These are phyloP conservation scores for Theileria parva DNA, from an alignment of 169 alveolate species.

Conservation along the genomic window DNA sequence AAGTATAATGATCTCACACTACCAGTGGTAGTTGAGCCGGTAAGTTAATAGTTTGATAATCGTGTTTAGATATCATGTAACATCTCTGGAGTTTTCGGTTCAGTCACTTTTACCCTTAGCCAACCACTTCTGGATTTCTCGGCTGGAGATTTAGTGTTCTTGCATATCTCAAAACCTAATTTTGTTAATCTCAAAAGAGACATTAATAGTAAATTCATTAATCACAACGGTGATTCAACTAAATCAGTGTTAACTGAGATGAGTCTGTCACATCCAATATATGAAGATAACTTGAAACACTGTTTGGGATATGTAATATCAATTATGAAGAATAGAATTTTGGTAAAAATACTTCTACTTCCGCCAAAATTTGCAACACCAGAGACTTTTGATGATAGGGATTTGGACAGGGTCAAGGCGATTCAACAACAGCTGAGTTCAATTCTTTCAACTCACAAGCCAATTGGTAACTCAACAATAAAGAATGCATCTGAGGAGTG, in stretches of 20 bases:
- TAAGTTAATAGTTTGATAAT: conserved; percentile 2
- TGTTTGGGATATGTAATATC: conserved; percentile 42
- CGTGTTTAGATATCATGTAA: conserved; percentile 21
- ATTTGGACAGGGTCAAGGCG: conserved; percentile 40
- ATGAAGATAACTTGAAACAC: conserved; percentile 33
- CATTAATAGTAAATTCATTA: background rate
- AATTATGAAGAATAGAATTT: conserved; percentile 1
- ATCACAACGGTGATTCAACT: background rate
- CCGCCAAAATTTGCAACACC: conserved; percentile 48
- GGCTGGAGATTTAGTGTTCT: conserved; percentile 43
- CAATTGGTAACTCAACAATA: background rate
- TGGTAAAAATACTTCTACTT: conserved; percentile 19
- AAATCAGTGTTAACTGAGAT: background rate
- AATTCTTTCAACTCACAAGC: background rate
- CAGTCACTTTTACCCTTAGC: conserved; percentile 6
- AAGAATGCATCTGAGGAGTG: conserved; percentile 17
- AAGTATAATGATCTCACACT: conserved; percentile 43
- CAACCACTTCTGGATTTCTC: conserved; percentile 26
- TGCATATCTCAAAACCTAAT: conserved; percentile 12
- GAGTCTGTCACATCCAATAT: conserved; percentile 36
- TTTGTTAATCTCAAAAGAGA: conserved; percentile 6
- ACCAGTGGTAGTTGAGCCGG: conserved; percentile 24
- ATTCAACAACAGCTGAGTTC: conserved; percentile 28
- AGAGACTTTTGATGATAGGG: conserved; percentile 42
- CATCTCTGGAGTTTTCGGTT: conserved; percentile 31